Conservation (phyloP, 2,329 filamentous ascomycete genomes). For the Monosporascus sp. region DNA sequence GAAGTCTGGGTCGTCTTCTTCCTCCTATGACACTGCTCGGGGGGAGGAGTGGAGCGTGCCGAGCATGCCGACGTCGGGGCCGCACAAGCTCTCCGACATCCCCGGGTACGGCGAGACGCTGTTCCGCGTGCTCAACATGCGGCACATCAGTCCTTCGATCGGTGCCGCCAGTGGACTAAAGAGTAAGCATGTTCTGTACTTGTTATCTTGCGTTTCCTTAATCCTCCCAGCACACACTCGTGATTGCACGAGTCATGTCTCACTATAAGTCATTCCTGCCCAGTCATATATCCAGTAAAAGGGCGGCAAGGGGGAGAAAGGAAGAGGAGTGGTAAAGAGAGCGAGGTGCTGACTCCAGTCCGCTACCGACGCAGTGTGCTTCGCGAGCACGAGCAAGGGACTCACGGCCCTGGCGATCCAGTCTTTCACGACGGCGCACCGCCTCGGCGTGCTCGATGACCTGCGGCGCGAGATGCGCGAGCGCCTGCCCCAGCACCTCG, state of each 20-base stretch:
- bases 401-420: slow-evolving; percentile 67
- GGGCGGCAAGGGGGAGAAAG: no score
- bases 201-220: no score
- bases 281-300: no score
- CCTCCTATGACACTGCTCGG: slow-evolving; percentile 11
- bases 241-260: no score
- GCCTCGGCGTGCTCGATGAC: slow-evolving; percentile 56
- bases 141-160: slow-evolving; percentile 43
- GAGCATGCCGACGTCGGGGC: slow-evolving; percentile 46
- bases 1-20: slow-evolving; percentile 17
- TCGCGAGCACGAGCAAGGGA: slow-evolving; percentile 57
- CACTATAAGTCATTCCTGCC: no score
- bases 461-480: slow-evolving; percentile 51
- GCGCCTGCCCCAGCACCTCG: slow-evolving; percentile 42
- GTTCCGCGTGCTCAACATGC: slow-evolving; percentile 39
- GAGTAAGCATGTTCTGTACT: slow-evolving; percentile 22
- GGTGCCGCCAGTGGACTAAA: slow-evolving; percentile 58
- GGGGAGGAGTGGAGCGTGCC: slow-evolving; percentile 34
- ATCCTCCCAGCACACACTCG: no score
- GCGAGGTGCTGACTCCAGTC: no score
- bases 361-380: slow-evolving; percentile 41
- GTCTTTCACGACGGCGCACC: slow-evolving; percentile 63
- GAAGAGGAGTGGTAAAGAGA: no score
- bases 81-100: slow-evolving; percentile 34
- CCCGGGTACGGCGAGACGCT: slow-evolving; percentile 37